A percentile compares a stretch with the other conserved stretches of the same genome.
phyloP scores from a whole-genome alignment of 2,329 filamentous ascomycete species.

The Lojkania enalia region DNA sequence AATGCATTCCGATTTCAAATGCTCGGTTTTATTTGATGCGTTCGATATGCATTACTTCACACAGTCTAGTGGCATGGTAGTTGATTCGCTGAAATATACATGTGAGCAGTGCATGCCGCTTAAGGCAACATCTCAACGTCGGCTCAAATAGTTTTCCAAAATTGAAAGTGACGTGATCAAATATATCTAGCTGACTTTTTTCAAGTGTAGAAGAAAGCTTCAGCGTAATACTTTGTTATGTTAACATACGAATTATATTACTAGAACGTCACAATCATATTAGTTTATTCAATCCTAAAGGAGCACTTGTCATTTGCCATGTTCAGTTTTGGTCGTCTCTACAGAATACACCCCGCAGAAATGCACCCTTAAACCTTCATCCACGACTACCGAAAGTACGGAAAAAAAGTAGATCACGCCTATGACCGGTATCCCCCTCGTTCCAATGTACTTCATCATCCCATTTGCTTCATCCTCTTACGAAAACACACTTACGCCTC shows the following conservation, averaged over 20 bases:
- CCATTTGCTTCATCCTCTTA: constrained; percentile 9
- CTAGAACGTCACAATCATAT: too few relatives aligned
- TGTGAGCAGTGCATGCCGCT: too few relatives aligned
- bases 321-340: constrained; percentile 33
- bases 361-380: constrained; percentile 33
- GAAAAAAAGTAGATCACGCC: constrained; percentile 42
- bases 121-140: too few relatives aligned
- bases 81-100: neutral
- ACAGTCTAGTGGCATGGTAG: neutral
- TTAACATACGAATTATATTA: too few relatives aligned
- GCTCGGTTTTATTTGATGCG: neutral
- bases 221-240: too few relatives aligned
- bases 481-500: constrained; percentile 35
- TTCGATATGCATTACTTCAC: neutral
- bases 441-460: constrained; percentile 31
- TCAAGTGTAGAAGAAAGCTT: too few relatives aligned
- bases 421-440: constrained; percentile 43
- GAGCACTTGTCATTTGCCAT: constrained; percentile 36
- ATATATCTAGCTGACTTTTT: too few relatives aligned
- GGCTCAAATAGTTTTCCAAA: too few relatives aligned
- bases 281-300: too few relatives aligned
- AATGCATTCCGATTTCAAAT: neutral
- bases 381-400: constrained; percentile 29
- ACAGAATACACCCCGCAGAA: constrained; percentile 29
- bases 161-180: too few relatives aligned